phyloP scores from a whole-genome alignment of 345 rosid genomes.

The Heritiera littoralis region DNA sequence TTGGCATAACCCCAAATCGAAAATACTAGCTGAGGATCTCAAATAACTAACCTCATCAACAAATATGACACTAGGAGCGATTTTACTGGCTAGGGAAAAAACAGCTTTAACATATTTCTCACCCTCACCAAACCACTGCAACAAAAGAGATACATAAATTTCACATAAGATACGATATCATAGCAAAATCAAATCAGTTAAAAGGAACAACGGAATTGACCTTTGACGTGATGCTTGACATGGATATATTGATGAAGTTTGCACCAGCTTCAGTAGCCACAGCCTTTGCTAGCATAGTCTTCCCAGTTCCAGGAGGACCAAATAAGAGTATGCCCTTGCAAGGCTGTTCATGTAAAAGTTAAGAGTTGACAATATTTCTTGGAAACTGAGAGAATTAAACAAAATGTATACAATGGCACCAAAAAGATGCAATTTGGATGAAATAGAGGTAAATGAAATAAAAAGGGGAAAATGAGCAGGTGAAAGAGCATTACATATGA shows the following conservation, averaged over 20 bases:
- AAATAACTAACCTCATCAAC: constrained; percentile 76
- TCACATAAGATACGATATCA: constrained; percentile 11
- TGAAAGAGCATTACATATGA: background rate
- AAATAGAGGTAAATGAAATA: constrained; percentile 1
- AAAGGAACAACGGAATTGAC: constrained; percentile 35
- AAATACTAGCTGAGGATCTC: constrained; percentile 16
- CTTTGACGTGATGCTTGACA: constrained; percentile 93
- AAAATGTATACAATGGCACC: background rate
- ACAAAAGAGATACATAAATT: constrained; percentile 18
- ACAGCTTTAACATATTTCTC: constrained; percentile 94
- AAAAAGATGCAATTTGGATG: background rate
- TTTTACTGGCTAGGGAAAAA: constrained; percentile 86
- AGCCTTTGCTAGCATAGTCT: constrained; percentile 97
- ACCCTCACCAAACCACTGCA: constrained; percentile 97
- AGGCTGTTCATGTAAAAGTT: constrained; percentile 47
- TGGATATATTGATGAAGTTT: constrained; percentile 81
- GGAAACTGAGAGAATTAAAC: background rate
- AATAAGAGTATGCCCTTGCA: constrained; percentile 89
- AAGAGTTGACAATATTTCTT: constrained; percentile 15
- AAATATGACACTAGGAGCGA: constrained; percentile 84
- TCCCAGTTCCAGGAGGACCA: constrained; percentile 98
- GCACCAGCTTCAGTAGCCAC: constrained; percentile 99
- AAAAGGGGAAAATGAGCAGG: background rate
- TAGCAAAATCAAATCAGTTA: background rate
- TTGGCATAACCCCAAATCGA: background rate